Conservation (phyloP, 441 rosid species). For the Euphorbia celastroides region DNA sequence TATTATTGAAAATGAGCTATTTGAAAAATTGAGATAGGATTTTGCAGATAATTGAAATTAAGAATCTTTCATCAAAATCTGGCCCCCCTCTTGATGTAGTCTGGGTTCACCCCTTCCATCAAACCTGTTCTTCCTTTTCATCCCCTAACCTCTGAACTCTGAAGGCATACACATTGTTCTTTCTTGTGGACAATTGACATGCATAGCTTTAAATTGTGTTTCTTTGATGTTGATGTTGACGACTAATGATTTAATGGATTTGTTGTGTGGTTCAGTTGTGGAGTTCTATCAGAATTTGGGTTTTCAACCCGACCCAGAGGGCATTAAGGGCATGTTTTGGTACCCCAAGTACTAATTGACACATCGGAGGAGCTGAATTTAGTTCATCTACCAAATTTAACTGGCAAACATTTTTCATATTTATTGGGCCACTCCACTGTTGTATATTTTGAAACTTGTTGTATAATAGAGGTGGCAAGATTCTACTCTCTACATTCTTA, state of each 20-base stretch:
- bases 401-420: neutral
- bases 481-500: too few relatives aligned
- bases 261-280: conserved; percentile 46
- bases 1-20: too few relatives aligned
- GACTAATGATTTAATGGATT: neutral
- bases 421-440: neutral
- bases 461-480: neutral
- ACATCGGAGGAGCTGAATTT: neutral
- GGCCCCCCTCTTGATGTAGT: too few relatives aligned
- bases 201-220: neutral
- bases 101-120: too few relatives aligned
- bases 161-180: too few relatives aligned
- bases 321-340: conserved; percentile 99
- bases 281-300: conserved; percentile 91
- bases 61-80: too few relatives aligned
- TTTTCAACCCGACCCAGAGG: conserved; percentile 94
- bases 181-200: too few relatives aligned
- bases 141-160: too few relatives aligned
- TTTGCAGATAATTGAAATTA: too few relatives aligned
- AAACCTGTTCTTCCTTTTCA: too few relatives aligned
- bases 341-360: conserved; percentile 51
- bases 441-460: conserved; percentile 4
- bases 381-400: conserved; percentile 9
- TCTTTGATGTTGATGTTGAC: neutral
- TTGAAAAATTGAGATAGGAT: too few relatives aligned